Evolutionary conservation across 257 asterid genomes (phyloP).

Genomic region (Ligustrum vulgare): DNA sequence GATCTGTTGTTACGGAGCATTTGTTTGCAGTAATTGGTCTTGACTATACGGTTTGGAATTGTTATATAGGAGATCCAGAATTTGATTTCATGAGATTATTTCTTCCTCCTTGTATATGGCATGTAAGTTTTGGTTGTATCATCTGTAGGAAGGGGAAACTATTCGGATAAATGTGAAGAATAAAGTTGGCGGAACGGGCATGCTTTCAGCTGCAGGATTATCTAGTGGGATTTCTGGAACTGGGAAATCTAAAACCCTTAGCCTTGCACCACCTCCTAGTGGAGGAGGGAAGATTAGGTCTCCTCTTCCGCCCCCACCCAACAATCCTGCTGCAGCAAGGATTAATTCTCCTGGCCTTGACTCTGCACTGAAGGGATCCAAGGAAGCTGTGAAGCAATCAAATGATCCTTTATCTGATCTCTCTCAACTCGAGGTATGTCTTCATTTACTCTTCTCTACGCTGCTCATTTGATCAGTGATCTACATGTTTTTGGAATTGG

Average conservation of each 20-base stretch:
- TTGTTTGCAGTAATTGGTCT: too few species aligned
- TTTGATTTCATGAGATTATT: too few species aligned
- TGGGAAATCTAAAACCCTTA: slow-evolving; percentile 35
- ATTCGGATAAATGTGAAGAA: slow-evolving; percentile 53
- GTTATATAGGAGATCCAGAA: too few species aligned
- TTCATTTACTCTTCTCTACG: background rate
- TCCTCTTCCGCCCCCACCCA: slow-evolving; percentile 56
- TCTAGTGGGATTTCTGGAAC: slow-evolving; percentile 34
- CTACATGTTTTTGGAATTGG: too few species aligned
- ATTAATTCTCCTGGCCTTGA: slow-evolving; percentile 26
- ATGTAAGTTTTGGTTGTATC: slow-evolving; percentile 17
- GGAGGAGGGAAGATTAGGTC: slow-evolving; percentile 43
- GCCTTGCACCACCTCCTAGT: slow-evolving; percentile 51
- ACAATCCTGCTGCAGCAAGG: slow-evolving; percentile 42
- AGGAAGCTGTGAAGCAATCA: slow-evolving; percentile 33
- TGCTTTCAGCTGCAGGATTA: slow-evolving; percentile 55
- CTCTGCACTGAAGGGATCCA: slow-evolving; percentile 23
- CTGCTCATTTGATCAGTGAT: background rate
- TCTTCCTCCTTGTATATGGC: background rate
- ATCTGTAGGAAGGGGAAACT: slow-evolving; percentile 52
- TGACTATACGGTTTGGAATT: too few species aligned
- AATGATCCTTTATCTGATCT: slow-evolving; percentile 46
- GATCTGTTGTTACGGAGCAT: too few species aligned
- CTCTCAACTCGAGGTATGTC: slow-evolving; percentile 49
- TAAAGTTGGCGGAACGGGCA: slow-evolving; percentile 47